Base-by-base conservation (phyloP, 352 stramenopile species). In the Phytophthora ramorum region DNA sequence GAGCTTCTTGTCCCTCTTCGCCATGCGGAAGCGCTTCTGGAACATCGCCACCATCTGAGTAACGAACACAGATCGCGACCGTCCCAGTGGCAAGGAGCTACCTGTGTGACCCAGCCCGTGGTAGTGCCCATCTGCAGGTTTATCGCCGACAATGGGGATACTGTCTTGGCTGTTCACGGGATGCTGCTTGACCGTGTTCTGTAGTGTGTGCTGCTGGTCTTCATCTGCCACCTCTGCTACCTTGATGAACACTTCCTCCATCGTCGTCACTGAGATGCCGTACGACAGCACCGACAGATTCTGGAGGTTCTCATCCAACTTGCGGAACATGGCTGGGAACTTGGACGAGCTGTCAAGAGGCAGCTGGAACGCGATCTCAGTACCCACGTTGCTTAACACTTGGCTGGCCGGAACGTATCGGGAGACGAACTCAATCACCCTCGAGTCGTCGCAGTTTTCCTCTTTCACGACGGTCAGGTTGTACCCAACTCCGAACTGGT, bases 241-340 rank as follows among this genome's bases (percentile, higher is more conserved):
- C 38, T 89, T 92, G 63, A 93, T 80, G 52, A 93, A 93, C 19
- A 91, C 84, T 46, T 91, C 77, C 48, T 93, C 84, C 17, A 92
- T 38, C 16, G 84, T 89, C 1, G 84, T 90, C 12, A 98, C 95
- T n/a, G 89, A 93, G 24, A 85, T 71, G 19, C 73, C 74, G 20
- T 83, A 87, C 13, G 72, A 89, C 4, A 85, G 59, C 14, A 80
- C 26, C 6, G 64, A 56, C 5, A 96, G 53, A 2, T 16, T n/a
- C 9, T 54, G 0, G 10, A 87, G 53, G 4, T 78, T 17, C 0
- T 1, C 14, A 30, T 94, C 86, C 16, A 96, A 56, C 13, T 69
- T 61, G 7, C 60, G 57, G 56, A 96, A 87, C 40, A 96, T 69
- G 14, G 37, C 58, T 0, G 79, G 63, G 44, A 95, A 95, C 14